Conservation (phyloP, 148 eudicot species). For the Talinum fruticosum region DNA sequence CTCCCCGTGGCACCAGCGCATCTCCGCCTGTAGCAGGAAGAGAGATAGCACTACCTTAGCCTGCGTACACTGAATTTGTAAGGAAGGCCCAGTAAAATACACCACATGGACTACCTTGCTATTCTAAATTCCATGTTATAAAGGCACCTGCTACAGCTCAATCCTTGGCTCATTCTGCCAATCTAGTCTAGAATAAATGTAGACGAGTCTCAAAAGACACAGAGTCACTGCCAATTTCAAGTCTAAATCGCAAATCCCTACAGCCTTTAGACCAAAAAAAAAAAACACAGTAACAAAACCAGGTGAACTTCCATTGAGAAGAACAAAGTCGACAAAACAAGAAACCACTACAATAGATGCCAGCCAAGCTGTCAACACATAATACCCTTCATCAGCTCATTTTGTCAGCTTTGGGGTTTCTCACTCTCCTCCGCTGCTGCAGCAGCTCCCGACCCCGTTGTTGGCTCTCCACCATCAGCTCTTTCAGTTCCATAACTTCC, state of each 20-base stretch:
- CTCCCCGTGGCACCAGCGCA: too few relatives aligned
- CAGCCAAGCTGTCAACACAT: neutral
- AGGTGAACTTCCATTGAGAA: slow-evolving; percentile 11
- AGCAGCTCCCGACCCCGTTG: slow-evolving; percentile 22
- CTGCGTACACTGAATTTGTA: neutral
- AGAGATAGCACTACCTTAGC: neutral
- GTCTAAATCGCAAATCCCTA: slow-evolving; percentile 9
- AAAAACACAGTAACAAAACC: slow-evolving; percentile 4
- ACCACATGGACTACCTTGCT: neutral
- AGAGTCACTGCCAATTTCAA: slow-evolving; percentile 9
- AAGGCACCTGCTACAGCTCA: neutral
- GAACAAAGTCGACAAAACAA: neutral
- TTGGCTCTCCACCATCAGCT: slow-evolving; percentile 31
- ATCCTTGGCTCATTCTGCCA: slow-evolving; percentile 1
- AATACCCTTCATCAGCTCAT: neutral
- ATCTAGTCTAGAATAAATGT: slow-evolving; percentile 12
- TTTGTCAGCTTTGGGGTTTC: slow-evolving; percentile 28
- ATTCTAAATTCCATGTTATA: neutral
- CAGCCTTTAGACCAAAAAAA: slow-evolving; percentile 2
- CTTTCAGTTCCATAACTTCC: slow-evolving; percentile 30
- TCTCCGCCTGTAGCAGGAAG: too few relatives aligned
- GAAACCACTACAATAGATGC: slow-evolving; percentile 7
- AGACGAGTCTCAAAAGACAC: neutral
- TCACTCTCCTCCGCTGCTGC: slow-evolving; percentile 29
- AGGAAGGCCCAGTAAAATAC: neutral